Percentiles rank a stretch among this genome's conserved stretches.
phyloP scores from a whole-genome alignment of 495 filamentous ascomycete species.

The Elaphomyces granulatus region DNA sequence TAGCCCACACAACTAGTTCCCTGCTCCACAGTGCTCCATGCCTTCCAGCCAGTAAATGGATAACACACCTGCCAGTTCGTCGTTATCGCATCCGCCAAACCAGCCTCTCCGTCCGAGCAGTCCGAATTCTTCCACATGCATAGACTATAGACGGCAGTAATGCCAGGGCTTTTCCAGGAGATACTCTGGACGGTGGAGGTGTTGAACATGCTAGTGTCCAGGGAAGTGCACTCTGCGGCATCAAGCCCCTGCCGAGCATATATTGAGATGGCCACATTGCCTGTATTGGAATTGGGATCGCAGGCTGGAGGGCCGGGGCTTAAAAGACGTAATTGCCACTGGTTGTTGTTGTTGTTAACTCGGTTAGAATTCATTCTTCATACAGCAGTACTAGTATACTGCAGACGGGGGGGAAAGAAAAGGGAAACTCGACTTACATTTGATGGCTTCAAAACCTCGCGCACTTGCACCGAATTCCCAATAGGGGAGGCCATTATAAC shows the following conservation, averaged over 20 bases:
- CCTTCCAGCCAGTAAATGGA: constrained; percentile 13
- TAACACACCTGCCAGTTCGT: constrained; percentile 21
- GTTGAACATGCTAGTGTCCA: constrained; percentile 7
- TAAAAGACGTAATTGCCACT: constrained; percentile 24
- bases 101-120: constrained; percentile 4
- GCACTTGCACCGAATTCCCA: too few species aligned
- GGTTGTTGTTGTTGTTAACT: background rate
- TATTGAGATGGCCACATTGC: constrained; percentile 12
- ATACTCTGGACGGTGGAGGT: constrained; percentile 13
- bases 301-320: constrained; percentile 11
- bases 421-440: too few species aligned
- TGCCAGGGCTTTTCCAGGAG: constrained; percentile 18
- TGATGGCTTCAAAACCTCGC: too few species aligned
- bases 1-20: constrained; percentile 7
- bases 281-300: constrained; percentile 7
- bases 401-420: too few species aligned
- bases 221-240: constrained; percentile 2
- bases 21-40: constrained; percentile 14
- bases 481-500: too few species aligned
- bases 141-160: constrained; percentile 8
- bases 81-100: constrained; percentile 10
- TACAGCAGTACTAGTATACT: too few species aligned
- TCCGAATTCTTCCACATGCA: constrained; percentile 14
- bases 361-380: too few species aligned
- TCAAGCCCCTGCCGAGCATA: constrained; percentile 10